Base-by-base conservation (phyloP, 148 eudicot species). In the Chenopodium album region DNA sequence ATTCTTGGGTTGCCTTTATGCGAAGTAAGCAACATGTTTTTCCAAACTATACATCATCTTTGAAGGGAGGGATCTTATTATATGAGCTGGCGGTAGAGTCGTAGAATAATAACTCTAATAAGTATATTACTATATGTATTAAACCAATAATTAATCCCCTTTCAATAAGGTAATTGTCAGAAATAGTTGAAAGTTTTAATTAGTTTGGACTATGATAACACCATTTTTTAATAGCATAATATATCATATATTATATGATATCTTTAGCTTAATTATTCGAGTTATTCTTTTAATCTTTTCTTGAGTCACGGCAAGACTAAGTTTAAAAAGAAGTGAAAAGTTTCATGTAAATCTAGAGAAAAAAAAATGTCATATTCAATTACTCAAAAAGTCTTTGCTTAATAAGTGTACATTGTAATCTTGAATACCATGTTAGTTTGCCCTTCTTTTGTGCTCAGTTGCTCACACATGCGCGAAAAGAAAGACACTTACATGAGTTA, bases 11-110 rank as follows among this genome's bases (percentile, higher is more conserved):
- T 22, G 78, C 72, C 83, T 75, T 75, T 81, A 75, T 75, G 68
- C 74, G 20, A 66, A 74, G 83, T 64, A 81, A 66, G 47, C 29
- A 65, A 28, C 70, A 74, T 34, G 31, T 23, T 81, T 71, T 81
- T 65, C 28, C n/a, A 62, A 64, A 32, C 46, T 67, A 65, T 41
- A 0, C 44, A 41, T 65, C 63, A 80, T 80, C 62, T 56, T 56
- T 56, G 20, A 56, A 56, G 62, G 19, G 62, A 56, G 62, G 62
- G 62, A 56, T 56, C 62, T 56, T 19, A 17, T 56, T 50, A 50
- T 50, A 50, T 50, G 54, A 50, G 54, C 54, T 50, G 54, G 54
- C 12, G 3, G 13, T 10, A 10, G 54, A 50, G 54, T 11, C 54
- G 54, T 50, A 50, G 50, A 10, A 3, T 50, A 12, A 48, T 48